phyloP scores from a whole-genome alignment of 345 rosid species.

The Dipteronia dyeriana region DNA sequence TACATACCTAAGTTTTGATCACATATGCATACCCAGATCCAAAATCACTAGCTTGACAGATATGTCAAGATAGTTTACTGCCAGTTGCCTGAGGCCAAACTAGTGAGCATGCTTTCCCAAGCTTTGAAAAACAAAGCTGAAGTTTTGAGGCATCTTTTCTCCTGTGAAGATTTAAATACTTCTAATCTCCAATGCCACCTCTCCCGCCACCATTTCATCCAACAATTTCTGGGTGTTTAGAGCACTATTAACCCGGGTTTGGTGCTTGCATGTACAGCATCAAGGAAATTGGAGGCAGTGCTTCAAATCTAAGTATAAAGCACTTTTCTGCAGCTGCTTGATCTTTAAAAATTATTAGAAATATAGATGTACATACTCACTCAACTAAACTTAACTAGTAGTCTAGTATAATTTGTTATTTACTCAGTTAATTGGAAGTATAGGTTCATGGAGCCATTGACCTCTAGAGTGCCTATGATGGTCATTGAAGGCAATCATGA shows the following conservation, averaged over 20 bases:
- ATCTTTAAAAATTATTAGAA: neutral
- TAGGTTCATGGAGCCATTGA: constrained; percentile 88
- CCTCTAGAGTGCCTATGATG: constrained; percentile 84
- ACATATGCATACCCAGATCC: neutral
- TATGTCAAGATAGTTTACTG: neutral
- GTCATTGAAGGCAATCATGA: constrained; percentile 89
- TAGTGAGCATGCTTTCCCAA: neutral
- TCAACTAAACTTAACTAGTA: neutral
- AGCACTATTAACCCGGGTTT: neutral
- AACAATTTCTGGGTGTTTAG: no score
- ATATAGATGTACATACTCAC: neutral
- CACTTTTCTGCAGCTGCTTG: neutral
- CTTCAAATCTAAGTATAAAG: neutral
- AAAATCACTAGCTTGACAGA: neutral
- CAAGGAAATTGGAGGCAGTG: neutral
- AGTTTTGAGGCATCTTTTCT: neutral
- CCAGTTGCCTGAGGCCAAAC: neutral
- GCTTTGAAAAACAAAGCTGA: neutral
- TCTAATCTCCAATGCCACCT: neutral
- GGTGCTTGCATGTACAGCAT: neutral
- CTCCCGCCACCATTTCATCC: neutral
- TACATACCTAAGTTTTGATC: neutral
- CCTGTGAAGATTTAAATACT: neutral
- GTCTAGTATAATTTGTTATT: constrained; percentile 1
- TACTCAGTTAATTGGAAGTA: constrained; percentile 14